Evolutionary conservation across 345 rosid genomes (phyloP), one percentile per base, ranked within the genome.

Genomic region (Cardamine chenopodiifolia): DNA sequence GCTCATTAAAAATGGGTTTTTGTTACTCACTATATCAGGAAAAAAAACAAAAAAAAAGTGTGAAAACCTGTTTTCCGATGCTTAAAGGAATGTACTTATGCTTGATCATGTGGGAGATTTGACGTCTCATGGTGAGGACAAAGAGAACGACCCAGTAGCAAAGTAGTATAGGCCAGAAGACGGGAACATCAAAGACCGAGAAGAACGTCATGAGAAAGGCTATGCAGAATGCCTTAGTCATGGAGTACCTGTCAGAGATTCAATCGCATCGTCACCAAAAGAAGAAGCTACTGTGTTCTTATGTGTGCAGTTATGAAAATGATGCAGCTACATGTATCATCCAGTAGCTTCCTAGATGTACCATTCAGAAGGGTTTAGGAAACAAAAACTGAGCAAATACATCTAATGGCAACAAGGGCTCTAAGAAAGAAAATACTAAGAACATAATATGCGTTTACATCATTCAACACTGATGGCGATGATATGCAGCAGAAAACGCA

Each of bases 121-220:
- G 91, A 70, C 93, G 87, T 78, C 81, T 88, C 93, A 85, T 88
- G n/a, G 91, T 88, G 48, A 86, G 86, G 71, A 83, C 72, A 78
- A 90, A 88, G 39, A 88, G 86, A 70, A 84, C 86, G 26, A 86
- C 53, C 96, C 91, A 90, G 44, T 85, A 90, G 63, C 81, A 85
- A 26, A 88, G 81, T 44, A 90, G 53, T 62, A 88, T 82, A 13
- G 93, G 93, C 96, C 96, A 88, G 74, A 90, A 86, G n/a, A 90
- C 91, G 7, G 93, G 96, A 8, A 90, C 89, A 61, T 88, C 96
- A 70, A 90, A 84, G 13, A 88, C 69, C 10, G 91, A 83, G 83
- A 88, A 84, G 85, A 88, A 86, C 1, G 93, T 90, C 90, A 90
- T 79, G 13, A 84, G 37, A 70, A 90, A 85, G 15, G 93, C 90